Percentiles rank a stretch among this genome's conserved stretches.
phyloP scores from a whole-genome alignment of 805 yeast genomes.

The Metschnikowia aberdeeniae region DNA sequence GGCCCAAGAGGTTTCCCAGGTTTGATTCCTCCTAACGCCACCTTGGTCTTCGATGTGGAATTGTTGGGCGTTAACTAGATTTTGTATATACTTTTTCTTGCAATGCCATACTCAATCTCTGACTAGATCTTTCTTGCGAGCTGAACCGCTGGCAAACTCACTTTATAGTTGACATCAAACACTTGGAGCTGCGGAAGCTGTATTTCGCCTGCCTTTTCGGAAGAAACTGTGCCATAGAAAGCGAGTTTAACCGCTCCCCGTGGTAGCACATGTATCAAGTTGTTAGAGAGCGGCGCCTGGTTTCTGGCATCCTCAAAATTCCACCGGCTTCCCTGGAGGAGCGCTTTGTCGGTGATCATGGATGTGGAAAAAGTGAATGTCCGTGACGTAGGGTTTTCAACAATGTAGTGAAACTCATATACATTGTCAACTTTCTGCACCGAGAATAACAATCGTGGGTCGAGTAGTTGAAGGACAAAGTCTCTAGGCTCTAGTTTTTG shows the following conservation, averaged over 20 bases:
- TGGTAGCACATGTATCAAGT: constrained; percentile 55
- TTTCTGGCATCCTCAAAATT: constrained; percentile 10
- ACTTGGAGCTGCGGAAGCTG: constrained; percentile 61
- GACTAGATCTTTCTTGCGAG: constrained; percentile 5
- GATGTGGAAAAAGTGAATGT: constrained; percentile 57
- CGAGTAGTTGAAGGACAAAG: constrained; percentile 56
- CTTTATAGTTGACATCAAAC: constrained; percentile 65
- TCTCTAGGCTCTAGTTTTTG: constrained; percentile 44
- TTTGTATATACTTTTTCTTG: neutral
- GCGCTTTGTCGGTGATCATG: constrained; percentile 11
- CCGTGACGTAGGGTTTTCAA: constrained; percentile 75
- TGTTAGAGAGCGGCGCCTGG: constrained; percentile 28
- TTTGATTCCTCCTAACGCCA: constrained; percentile 93
- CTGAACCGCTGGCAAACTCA: constrained; percentile 40
- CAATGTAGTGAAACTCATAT: constrained; percentile 41
- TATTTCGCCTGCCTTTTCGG: constrained; percentile 15
- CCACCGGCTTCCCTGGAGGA: constrained; percentile 12
- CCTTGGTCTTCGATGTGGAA: constrained; percentile 83
- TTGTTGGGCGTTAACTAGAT: constrained; percentile 50
- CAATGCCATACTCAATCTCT: neutral
- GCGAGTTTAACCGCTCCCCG: constrained; percentile 46
- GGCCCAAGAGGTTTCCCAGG: constrained; percentile 96
- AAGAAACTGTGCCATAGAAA: constrained; percentile 21
- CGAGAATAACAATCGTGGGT: constrained; percentile 62
- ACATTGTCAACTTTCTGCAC: constrained; percentile 14